Conservation (phyloP, 768 basidiomycete species). For the Boletus subparvulus region DNA sequence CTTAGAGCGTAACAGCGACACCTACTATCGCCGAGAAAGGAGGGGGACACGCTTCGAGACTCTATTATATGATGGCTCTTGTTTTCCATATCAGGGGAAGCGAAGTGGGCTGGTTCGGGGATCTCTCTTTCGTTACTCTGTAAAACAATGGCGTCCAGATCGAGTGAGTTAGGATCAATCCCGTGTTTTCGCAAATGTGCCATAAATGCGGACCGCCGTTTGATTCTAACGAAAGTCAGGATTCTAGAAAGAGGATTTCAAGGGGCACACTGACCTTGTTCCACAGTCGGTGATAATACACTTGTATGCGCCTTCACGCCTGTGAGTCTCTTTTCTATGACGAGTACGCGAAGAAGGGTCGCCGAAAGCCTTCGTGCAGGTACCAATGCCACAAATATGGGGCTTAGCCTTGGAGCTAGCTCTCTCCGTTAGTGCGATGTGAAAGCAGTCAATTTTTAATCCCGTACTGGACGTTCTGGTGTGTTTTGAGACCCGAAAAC, state of each 20-base stretch:
- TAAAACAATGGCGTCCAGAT: conserved; percentile 26
- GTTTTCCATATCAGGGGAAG: conserved; percentile 3
- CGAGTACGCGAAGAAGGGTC: conserved; percentile 71
- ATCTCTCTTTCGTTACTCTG: not conserved
- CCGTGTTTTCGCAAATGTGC: conserved; percentile 55
- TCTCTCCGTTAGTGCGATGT: conserved; percentile 8
- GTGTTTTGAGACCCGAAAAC: conserved; percentile 58
- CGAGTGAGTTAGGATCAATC: conserved; percentile 24
- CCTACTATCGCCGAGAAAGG: conserved; percentile 15
- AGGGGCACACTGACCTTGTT: conserved; percentile 40
- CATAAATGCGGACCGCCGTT: conserved; percentile 58
- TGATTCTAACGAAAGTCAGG: conserved; percentile 46
- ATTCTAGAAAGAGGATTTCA: not conserved
- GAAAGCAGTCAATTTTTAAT: not conserved
- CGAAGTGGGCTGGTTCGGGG: conserved; percentile 15
- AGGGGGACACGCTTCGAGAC: conserved; percentile 7
- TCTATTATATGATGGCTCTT: not conserved
- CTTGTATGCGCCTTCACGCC: conserved; percentile 38
- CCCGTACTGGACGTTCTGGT: conserved; percentile 65
- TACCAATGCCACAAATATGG: conserved; percentile 45
- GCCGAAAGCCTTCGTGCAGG: conserved; percentile 54
- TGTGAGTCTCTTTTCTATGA: conserved; percentile 62
- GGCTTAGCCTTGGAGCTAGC: conserved; percentile 54
- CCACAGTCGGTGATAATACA: conserved; percentile 49
- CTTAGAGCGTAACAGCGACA: not conserved